Conservation (phyloP, 1,284 basidiomycete genomes). For the Leccinum variabile region DNA sequence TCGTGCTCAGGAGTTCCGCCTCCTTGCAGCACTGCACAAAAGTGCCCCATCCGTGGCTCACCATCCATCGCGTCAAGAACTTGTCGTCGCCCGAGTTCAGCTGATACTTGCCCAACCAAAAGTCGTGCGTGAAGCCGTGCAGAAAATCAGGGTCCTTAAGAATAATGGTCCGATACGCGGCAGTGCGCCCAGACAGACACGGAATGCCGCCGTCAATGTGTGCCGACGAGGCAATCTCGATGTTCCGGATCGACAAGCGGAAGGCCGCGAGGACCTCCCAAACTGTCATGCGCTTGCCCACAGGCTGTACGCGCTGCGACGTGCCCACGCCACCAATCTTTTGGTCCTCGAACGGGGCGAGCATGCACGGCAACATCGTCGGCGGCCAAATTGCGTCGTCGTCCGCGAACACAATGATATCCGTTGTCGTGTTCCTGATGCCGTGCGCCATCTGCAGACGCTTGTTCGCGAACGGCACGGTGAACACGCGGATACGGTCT, state of each 20-base stretch:
- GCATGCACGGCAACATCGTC: constrained; percentile 78
- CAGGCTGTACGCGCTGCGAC: constrained; percentile 83
- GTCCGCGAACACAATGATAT: constrained; percentile 95
- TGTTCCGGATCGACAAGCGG: constrained; percentile 87
- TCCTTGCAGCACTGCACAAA: constrained; percentile 91
- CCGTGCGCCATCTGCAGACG: constrained; percentile 65
- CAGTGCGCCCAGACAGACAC: constrained; percentile 88
- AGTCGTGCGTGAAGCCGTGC: constrained; percentile 90
- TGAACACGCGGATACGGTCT: constrained; percentile 79
- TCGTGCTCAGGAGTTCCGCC: constrained; percentile 86
- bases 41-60: constrained; percentile 90
- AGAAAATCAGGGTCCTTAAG: constrained; percentile 92
- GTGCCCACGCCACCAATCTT: constrained; percentile 90
- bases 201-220: constrained; percentile 92
- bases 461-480: constrained; percentile 91
- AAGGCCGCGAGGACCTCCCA: constrained; percentile 94
- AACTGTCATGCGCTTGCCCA: constrained; percentile 56
- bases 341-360: constrained; percentile 93
- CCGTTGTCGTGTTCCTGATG: constrained; percentile 82
- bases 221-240: constrained; percentile 85
- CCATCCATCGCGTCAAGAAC: constrained; percentile 95
- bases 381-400: constrained; percentile 95
- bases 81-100: constrained; percentile 93
- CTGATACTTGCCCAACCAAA: constrained; percentile 90
- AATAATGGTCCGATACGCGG: constrained; percentile 89